Conservation (phyloP, 2,329 filamentous ascomycete species). For the Arachnomyces sp. region DNA sequence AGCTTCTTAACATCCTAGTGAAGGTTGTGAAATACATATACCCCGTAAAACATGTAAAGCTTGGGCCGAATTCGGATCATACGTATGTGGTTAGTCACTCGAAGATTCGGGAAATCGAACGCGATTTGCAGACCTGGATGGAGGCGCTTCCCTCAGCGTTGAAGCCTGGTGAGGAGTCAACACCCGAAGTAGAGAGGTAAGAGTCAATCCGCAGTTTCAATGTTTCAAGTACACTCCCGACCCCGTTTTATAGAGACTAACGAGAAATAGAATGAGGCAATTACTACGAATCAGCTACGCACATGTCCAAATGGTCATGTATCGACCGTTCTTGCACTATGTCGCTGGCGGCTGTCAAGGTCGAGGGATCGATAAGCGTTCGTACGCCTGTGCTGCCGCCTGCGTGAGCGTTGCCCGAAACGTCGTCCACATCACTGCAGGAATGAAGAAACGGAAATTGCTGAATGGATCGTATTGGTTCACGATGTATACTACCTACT, state of each 20-base stretch:
- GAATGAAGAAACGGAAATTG: constrained; percentile 55
- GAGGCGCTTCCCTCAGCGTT: constrained; percentile 64
- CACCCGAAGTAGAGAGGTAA: constrained; percentile 67
- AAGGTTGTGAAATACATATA: constrained; percentile 59
- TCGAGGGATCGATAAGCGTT: constrained; percentile 50
- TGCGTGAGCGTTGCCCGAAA: constrained; percentile 59
- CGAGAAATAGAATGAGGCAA: constrained; percentile 44
- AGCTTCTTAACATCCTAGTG: constrained; percentile 48
- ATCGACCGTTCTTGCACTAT: constrained; percentile 58
- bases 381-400: constrained; percentile 57
- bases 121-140: constrained; percentile 56
- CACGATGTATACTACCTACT: constrained; percentile 61
- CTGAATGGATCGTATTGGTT: constrained; percentile 60
- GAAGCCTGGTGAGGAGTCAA: constrained; percentile 68
- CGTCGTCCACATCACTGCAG: constrained; percentile 56
- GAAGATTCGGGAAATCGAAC: constrained; percentile 56
- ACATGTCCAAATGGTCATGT: constrained; percentile 56
- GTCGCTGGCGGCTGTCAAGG: constrained; percentile 45
- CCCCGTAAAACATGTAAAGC: constrained; percentile 47
- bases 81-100: constrained; percentile 57
- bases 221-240: neutral
- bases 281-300: constrained; percentile 56
- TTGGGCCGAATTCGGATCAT: constrained; percentile 39
- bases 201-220: constrained; percentile 19
- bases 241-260: constrained; percentile 33